These are phyloP conservation scores for Phialophora expanda DNA, from an alignment of 2,329 filamentous ascomycete genomes.

Conservation along the genomic window DNA sequence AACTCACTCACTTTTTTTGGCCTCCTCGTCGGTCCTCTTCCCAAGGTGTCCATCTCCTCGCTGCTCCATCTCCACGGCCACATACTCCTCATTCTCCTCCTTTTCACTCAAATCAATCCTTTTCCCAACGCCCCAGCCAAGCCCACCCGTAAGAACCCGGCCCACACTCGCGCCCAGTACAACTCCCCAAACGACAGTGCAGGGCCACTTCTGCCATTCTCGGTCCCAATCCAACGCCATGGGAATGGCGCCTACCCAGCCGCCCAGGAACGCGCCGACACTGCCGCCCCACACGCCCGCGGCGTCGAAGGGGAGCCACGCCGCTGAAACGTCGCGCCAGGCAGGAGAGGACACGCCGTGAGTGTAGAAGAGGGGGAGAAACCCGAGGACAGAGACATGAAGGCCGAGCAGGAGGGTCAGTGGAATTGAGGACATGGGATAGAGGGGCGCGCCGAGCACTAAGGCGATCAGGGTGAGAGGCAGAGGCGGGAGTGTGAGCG, in stretches of 20 bases:
- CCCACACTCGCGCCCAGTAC: slow-evolving; percentile 80
- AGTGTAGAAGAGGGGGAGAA: slow-evolving; percentile 82
- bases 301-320: slow-evolving; percentile 77
- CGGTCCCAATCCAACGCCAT: slow-evolving; percentile 98
- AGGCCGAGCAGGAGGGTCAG: slow-evolving; percentile 81
- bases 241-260: slow-evolving; percentile 91
- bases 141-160: slow-evolving; percentile 29
- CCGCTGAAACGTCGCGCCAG: slow-evolving; percentile 73
- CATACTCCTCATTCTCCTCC: slow-evolving; percentile 19
- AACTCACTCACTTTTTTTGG: neutral
- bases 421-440: slow-evolving; percentile 70
- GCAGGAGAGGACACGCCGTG: slow-evolving; percentile 75
- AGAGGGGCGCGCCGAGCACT: slow-evolving; percentile 83
- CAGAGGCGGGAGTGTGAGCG: slow-evolving; percentile 59
- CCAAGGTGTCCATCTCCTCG: neutral
- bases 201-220: slow-evolving; percentile 98
- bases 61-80: neutral
- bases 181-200: slow-evolving; percentile 83
- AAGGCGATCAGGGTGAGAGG: slow-evolving; percentile 66
- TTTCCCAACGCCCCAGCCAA: slow-evolving; percentile 33
- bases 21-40: neutral
- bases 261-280: slow-evolving; percentile 77
- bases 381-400: slow-evolving; percentile 78
- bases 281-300: slow-evolving; percentile 73
- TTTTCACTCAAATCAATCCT: slow-evolving; percentile 40